These are phyloP conservation scores for Tricholoma flavovirens DNA, from an alignment of 768 basidiomycete species.

Conservation along the genomic window DNA sequence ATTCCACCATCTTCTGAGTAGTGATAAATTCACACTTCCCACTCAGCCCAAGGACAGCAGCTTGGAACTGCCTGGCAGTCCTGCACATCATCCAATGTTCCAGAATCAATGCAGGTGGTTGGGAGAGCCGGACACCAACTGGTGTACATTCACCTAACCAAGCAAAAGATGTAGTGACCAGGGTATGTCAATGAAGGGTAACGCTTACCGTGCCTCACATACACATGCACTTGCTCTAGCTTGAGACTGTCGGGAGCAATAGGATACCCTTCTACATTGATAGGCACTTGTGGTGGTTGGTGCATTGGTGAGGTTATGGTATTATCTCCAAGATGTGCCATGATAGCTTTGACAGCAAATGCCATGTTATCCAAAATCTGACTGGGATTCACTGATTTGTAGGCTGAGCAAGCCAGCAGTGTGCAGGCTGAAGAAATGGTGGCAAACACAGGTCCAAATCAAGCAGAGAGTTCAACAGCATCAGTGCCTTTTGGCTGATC, in stretches of 20 bases:
- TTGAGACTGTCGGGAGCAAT: conserved; percentile 47
- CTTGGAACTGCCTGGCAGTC: conserved; percentile 43
- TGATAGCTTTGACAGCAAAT: background rate
- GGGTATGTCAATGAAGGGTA: background rate
- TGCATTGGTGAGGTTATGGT: background rate
- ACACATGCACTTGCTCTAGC: conserved; percentile 71
- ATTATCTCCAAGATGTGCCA: background rate
- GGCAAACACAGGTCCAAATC: background rate
- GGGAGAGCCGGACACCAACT: conserved; percentile 59
- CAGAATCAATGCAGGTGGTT: conserved; percentile 59
- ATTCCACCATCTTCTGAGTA: conserved; percentile 48
- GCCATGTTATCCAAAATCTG: background rate
- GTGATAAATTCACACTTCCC: conserved; percentile 25
- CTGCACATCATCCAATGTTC: conserved; percentile 66
- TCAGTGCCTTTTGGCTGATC: too few species aligned
- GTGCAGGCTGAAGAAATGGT: background rate
- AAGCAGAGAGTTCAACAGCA: too few species aligned
- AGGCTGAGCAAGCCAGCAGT: too few species aligned
- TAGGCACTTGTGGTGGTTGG: conserved; percentile 35
- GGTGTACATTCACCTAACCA: conserved; percentile 73
- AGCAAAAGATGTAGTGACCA: background rate
- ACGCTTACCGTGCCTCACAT: conserved; percentile 63
- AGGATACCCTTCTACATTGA: conserved; percentile 61
- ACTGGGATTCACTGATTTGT: background rate
- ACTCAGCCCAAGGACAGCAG: conserved; percentile 32